A percentile compares a stretch with the other conserved stretches of the same genome.
Evolutionary conservation across 2,329 filamentous ascomycete species (phyloP).

Genomic region (Chrysoporthe austroafricana): DNA sequence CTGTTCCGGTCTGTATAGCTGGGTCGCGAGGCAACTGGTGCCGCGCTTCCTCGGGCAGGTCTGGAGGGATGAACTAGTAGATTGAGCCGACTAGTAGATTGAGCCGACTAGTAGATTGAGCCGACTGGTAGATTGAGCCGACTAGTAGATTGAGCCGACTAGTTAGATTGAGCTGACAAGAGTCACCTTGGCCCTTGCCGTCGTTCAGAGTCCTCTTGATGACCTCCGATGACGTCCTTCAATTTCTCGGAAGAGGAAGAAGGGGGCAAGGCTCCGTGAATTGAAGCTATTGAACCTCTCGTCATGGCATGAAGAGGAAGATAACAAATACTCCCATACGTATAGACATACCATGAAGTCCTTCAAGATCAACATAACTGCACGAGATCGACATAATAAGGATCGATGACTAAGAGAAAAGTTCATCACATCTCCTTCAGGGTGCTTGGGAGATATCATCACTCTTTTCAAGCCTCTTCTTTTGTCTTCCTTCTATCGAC

Average conservation of each 20-base stretch:
- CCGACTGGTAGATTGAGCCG: too few relatives aligned
- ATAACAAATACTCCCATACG: not conserved
- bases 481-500: not conserved
- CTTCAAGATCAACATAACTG: not conserved
- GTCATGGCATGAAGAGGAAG: not conserved
- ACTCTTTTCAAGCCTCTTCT: not conserved
- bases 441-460: not conserved
- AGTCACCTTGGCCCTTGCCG: too few relatives aligned
- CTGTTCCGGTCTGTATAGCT: not conserved
- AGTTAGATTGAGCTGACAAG: too few relatives aligned
- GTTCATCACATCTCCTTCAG: not conserved
- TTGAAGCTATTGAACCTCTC: not conserved
- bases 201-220: not conserved
- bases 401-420: not conserved
- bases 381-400: not conserved
- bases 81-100: too few relatives aligned
- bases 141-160: too few relatives aligned
- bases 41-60: too few relatives aligned
- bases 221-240: not conserved
- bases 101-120: too few relatives aligned
- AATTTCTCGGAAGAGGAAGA: not conserved
- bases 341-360: not conserved
- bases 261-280: not conserved
- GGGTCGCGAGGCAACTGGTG: not conserved
- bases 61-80: too few relatives aligned